Percentiles rank a stretch among this genome's conserved stretches.
Conservation (phyloP, 192 early-diverging fungal species). For the Podochytrium sp. region DNA sequence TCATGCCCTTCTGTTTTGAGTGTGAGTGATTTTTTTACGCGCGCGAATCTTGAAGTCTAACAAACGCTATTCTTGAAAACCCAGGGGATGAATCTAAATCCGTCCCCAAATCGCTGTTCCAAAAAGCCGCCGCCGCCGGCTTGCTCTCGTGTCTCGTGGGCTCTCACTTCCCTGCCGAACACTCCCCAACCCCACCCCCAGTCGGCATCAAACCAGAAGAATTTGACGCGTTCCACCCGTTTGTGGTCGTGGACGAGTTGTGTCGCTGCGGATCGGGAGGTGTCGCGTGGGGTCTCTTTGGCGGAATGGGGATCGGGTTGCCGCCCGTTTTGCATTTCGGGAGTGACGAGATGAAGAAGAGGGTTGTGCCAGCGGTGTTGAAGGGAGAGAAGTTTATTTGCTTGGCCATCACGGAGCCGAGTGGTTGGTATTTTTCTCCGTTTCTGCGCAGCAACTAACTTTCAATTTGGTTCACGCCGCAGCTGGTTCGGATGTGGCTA, state of each 20-base stretch:
- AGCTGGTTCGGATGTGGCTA: slow-evolving; percentile 76
- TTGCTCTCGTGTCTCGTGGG: slow-evolving; percentile 70
- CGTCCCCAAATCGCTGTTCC: slow-evolving; percentile 71
- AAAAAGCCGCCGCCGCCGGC: slow-evolving; percentile 64
- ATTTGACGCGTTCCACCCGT: slow-evolving; percentile 55
- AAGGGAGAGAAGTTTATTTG: slow-evolving; percentile 81
- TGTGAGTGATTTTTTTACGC: slow-evolving; percentile 40
- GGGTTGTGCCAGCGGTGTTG: slow-evolving; percentile 68
- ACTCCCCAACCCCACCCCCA: slow-evolving; percentile 32
- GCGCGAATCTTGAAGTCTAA: neutral
- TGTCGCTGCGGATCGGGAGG: slow-evolving; percentile 82
- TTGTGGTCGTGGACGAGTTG: slow-evolving; percentile 80
- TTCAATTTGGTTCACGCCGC: slow-evolving; percentile 12
- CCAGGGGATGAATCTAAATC: slow-evolving; percentile 80
- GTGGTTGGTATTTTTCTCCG: slow-evolving; percentile 17
- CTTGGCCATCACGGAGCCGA: slow-evolving; percentile 80
- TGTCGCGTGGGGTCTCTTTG: slow-evolving; percentile 77
- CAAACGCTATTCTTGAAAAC: neutral
- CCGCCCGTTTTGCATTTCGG: slow-evolving; percentile 78
- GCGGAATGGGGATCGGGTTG: slow-evolving; percentile 73
- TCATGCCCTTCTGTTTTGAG: slow-evolving; percentile 75
- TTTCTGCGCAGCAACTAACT: neutral
- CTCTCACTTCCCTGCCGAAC: slow-evolving; percentile 42
- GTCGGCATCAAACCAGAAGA: slow-evolving; percentile 52
- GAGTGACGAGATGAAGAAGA: slow-evolving; percentile 70